Evolutionary conservation across 2,329 filamentous ascomycete species (phyloP).

Genomic region (Fusarium tupiense): DNA sequence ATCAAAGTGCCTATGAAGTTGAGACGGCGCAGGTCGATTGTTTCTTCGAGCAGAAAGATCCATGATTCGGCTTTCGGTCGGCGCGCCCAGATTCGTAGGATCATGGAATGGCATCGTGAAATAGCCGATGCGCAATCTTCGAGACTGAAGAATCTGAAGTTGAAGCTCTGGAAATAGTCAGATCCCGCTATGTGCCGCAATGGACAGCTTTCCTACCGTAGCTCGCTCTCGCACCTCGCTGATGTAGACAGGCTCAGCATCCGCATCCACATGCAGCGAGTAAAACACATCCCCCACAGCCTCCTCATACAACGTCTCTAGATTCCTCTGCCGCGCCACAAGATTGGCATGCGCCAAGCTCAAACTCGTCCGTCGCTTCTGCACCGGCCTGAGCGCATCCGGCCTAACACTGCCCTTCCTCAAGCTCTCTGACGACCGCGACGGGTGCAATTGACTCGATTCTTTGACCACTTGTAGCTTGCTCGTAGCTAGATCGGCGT

Average conservation of each 20-base stretch:
- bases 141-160: slow-evolving; percentile 86
- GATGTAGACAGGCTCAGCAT: slow-evolving; percentile 83
- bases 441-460: slow-evolving; percentile 60
- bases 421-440: slow-evolving; percentile 64
- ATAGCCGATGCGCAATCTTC: slow-evolving; percentile 68
- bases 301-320: slow-evolving; percentile 77
- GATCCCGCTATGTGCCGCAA: background rate
- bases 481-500: slow-evolving; percentile 75
- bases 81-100: slow-evolving; percentile 79
- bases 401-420: slow-evolving; percentile 45
- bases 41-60: slow-evolving; percentile 75
- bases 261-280: slow-evolving; percentile 75
- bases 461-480: slow-evolving; percentile 68
- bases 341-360: slow-evolving; percentile 59
- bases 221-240: slow-evolving; percentile 82
- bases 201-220: slow-evolving; percentile 60
- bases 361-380: slow-evolving; percentile 59
- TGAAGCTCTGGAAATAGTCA: slow-evolving; percentile 72
- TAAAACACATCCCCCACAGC: slow-evolving; percentile 90
- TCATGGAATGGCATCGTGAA: slow-evolving; percentile 72
- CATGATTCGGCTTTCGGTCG: slow-evolving; percentile 61
- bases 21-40: slow-evolving; percentile 75
- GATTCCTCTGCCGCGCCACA: slow-evolving; percentile 72
- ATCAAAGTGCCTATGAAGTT: slow-evolving; percentile 81
- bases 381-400: slow-evolving; percentile 52